These are phyloP conservation scores for Phytophthora multivora DNA, from an alignment of 352 stramenopile genomes.

Conservation along the genomic window DNA sequence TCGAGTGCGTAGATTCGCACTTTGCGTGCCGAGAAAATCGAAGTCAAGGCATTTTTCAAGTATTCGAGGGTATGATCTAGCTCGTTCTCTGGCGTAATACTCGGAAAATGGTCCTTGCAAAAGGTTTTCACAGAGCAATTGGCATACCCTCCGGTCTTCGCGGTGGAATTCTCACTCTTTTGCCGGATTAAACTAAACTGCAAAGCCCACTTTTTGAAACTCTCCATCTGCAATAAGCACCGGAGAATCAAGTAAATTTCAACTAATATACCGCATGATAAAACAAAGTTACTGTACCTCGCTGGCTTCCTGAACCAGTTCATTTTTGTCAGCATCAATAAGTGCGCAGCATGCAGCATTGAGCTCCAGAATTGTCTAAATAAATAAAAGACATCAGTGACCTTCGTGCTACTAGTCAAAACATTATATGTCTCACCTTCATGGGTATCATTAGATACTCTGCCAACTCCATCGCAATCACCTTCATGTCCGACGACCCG, in stretches of 20 bases:
- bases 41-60: conserved; percentile 57
- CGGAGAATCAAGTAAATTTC: background rate
- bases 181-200: conserved; percentile 62
- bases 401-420: background rate
- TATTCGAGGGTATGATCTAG: conserved; percentile 79
- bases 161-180: conserved; percentile 40
- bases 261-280: background rate
- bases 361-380: conserved; percentile 41
- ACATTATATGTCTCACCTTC: conserved; percentile 25
- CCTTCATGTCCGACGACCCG: conserved; percentile 49
- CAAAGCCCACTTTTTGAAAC: conserved; percentile 76
- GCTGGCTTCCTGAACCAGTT: conserved; percentile 35
- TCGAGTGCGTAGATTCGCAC: conserved; percentile 74
- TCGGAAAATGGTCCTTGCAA: conserved; percentile 77
- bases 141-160: conserved; percentile 47
- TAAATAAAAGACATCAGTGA: no score
- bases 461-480: conserved; percentile 69
- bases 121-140: conserved; percentile 72
- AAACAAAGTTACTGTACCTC: conserved; percentile 33
- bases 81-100: conserved; percentile 79
- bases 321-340: conserved; percentile 53
- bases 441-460: conserved; percentile 67
- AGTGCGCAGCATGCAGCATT: conserved; percentile 29
- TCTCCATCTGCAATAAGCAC: conserved; percentile 49
- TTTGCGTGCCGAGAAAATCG: conserved; percentile 59